A percentile compares a stretch with the other conserved stretches of the same genome.
Evolutionary conservation across 73 alveolate genomes (phyloP).

Genomic region (Symbiodinium pilosum): DNA sequence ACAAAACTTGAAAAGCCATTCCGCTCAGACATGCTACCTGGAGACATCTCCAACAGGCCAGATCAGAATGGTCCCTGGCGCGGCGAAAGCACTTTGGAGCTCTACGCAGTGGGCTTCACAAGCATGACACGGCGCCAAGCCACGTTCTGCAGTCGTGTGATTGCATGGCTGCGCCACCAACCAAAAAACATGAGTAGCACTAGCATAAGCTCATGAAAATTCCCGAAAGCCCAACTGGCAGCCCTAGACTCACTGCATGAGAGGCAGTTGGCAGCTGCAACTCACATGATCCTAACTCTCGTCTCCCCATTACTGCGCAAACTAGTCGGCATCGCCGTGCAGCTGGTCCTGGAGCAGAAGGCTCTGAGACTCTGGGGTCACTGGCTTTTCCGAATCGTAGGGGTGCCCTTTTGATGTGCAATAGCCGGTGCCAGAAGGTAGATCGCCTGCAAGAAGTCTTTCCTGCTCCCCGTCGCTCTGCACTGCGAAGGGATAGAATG

Average conservation of each 20-base stretch:
- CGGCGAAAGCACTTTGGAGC: too few relatives aligned
- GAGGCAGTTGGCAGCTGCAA: too few relatives aligned
- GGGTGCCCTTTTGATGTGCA: neutral
- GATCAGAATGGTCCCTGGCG: neutral
- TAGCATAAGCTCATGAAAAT: too few relatives aligned
- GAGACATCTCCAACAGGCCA: neutral
- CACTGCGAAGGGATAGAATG: neutral
- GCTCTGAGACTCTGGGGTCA: too few relatives aligned
- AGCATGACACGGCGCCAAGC: neutral
- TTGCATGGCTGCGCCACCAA: neutral
- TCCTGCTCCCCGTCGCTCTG: neutral
- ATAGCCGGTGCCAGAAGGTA: neutral
- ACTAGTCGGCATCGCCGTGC: neutral
- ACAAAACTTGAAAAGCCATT: neutral
- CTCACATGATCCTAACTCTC: too few relatives aligned
- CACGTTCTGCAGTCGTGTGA: neutral
- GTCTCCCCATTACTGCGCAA: neutral
- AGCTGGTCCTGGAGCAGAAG: neutral
- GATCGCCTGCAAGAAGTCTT: neutral
- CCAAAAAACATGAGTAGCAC: too few relatives aligned
- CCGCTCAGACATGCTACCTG: neutral
- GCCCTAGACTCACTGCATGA: neutral
- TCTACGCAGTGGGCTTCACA: neutral
- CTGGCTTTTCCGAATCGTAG: too few relatives aligned
- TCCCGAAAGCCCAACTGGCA: neutral